Conservation (phyloP, 2,329 filamentous ascomycete genomes). For the Cryphonectria parasitica region DNA sequence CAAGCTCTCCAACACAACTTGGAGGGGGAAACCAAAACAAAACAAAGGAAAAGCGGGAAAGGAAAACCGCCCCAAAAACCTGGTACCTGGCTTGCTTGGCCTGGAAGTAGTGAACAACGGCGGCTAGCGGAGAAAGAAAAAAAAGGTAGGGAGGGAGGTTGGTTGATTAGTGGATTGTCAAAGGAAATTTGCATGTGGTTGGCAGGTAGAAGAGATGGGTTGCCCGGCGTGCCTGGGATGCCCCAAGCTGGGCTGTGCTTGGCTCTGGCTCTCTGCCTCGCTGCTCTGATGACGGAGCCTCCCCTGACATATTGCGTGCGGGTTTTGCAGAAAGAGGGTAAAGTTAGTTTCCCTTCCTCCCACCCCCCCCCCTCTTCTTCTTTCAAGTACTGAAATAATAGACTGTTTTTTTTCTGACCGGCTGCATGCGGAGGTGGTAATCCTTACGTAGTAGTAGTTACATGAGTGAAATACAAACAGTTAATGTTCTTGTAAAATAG, state of each 20-base stretch:
- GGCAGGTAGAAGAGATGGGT: not conserved
- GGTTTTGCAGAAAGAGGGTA: not conserved
- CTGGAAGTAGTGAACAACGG: not conserved
- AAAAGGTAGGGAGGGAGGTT: not conserved
- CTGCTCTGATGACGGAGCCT: slow-evolving; percentile 11
- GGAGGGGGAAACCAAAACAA: not conserved
- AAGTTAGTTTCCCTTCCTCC: not conserved
- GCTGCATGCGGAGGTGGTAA: not conserved
- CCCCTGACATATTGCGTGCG: slow-evolving; percentile 10
- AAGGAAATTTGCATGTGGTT: slow-evolving; percentile 5
- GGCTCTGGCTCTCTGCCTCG: not conserved
- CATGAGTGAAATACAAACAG: not conserved
- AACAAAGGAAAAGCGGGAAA: not conserved
- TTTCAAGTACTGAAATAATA: not conserved
- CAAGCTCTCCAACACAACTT: not conserved
- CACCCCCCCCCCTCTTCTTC: too few relatives aligned
- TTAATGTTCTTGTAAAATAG: not conserved
- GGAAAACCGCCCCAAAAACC: not conserved
- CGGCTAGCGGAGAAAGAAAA: not conserved
- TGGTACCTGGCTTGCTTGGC: not conserved
- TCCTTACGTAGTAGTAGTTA: not conserved
- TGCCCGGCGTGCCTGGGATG: not conserved
- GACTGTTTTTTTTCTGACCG: not conserved
- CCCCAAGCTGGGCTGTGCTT: slow-evolving; percentile 2
- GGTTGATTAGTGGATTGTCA: not conserved